These are phyloP conservation scores for Lepidium africanum DNA, from an alignment of 345 rosid genomes.

Conservation along the genomic window DNA sequence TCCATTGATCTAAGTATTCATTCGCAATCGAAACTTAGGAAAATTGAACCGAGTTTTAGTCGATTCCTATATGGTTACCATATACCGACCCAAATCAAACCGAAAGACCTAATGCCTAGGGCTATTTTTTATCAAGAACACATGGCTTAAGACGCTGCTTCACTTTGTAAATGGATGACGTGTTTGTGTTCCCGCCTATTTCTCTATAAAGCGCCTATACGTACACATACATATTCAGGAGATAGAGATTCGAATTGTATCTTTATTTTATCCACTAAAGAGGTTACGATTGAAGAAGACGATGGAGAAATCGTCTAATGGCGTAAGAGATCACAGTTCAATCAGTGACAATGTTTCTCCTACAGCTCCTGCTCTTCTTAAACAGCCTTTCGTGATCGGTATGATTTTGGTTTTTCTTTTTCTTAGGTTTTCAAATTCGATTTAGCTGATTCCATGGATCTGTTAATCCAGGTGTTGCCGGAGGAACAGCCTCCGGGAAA, in stretches of 20 bases:
- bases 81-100: too few species aligned
- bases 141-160: not conserved
- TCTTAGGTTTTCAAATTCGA: not conserved
- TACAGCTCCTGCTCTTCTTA: slow-evolving; percentile 31
- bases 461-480: slow-evolving; percentile 57
- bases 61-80: not conserved
- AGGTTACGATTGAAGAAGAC: not conserved
- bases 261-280: not conserved
- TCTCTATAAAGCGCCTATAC: not conserved
- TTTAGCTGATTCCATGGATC: not conserved
- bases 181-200: slow-evolving; percentile 8
- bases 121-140: not conserved
- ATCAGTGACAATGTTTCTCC: slow-evolving; percentile 22
- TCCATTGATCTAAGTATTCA: too few species aligned
- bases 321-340: slow-evolving; percentile 25
- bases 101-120: too few species aligned
- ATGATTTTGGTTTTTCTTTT: not conserved
- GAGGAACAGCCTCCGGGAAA: slow-evolving; percentile 94
- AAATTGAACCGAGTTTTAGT: too few species aligned
- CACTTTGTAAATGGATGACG: not conserved
- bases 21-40: too few species aligned
- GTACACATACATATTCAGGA: not conserved
- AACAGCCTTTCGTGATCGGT: slow-evolving; percentile 83
- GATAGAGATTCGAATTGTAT: not conserved
- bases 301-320: slow-evolving; percentile 24